Conservation (phyloP, 805 yeast genomes). For the Starmerella vaccinii region DNA sequence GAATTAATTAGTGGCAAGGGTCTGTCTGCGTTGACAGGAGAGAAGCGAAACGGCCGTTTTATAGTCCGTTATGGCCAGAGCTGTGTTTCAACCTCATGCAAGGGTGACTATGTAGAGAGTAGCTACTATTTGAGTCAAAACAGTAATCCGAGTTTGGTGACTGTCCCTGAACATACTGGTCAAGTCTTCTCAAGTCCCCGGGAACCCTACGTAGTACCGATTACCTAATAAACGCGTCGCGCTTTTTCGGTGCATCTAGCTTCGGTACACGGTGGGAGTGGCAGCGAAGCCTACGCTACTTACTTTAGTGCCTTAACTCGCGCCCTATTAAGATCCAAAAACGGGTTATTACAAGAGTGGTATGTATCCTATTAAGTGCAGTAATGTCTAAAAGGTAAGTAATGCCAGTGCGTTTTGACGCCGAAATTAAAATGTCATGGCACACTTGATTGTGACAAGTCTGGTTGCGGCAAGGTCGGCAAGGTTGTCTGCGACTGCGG, state of each 20-base stretch:
- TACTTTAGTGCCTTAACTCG: not conserved
- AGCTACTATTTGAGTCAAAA: too few species aligned
- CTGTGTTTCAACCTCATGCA: too few species aligned
- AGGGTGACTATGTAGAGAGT: not conserved
- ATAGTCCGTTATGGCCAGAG: too few species aligned
- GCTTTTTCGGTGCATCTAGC: too few species aligned
- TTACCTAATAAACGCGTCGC: not conserved
- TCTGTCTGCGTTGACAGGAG: not conserved
- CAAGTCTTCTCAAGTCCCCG: too few species aligned
- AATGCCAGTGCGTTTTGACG: not conserved
- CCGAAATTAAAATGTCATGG: not conserved
- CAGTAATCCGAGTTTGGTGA: too few species aligned
- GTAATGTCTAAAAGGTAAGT: too few species aligned
- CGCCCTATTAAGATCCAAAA: not conserved
- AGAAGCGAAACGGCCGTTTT: not conserved
- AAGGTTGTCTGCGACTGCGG: not conserved
- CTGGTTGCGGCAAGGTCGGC: not conserved
- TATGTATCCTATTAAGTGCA: too few species aligned
- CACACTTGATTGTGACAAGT: not conserved
- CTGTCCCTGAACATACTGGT: too few species aligned
- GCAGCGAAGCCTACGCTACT: too few species aligned
- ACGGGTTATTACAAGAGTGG: too few species aligned
- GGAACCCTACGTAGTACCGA: not conserved
- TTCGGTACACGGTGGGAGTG: too few species aligned
- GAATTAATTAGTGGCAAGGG: slow-evolving; percentile 4